Conservation (phyloP, 495 filamentous ascomycete genomes). For the Annulohypoxylon bovei region DNA sequence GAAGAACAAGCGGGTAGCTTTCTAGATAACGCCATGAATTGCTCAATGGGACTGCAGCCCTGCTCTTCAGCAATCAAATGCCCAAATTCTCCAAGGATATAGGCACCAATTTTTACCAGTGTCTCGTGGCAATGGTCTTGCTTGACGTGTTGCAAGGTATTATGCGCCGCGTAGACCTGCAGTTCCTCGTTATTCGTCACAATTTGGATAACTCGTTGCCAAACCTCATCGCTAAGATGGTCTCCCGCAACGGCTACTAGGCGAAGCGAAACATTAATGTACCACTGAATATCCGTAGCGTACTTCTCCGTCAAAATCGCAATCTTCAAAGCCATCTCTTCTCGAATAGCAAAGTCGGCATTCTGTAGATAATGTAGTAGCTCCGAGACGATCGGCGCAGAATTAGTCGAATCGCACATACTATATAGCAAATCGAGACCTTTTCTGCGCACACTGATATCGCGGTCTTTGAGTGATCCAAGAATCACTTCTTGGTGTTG, state of each 20-base stretch:
- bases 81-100: conserved; percentile 95
- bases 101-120: conserved; percentile 95
- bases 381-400: conserved; percentile 91
- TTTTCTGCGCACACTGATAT: conserved; percentile 97
- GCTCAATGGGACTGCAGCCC: conserved; percentile 96
- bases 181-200: conserved; percentile 99
- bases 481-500: conserved; percentile 97
- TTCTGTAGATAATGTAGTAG: conserved; percentile 93
- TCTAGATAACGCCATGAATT: conserved; percentile 89
- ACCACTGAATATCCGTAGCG: conserved; percentile 98
- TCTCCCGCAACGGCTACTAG: conserved; percentile 97
- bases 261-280: conserved; percentile 95
- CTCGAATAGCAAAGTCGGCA: conserved; percentile 95
- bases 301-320: conserved; percentile 99
- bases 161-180: conserved; percentile 94
- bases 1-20: conserved; percentile 92
- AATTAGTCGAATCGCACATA: conserved; percentile 97
- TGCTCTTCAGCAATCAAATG: conserved; percentile 95
- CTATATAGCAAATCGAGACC: conserved; percentile 97
- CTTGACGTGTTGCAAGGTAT: conserved; percentile 88
- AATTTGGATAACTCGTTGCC: conserved; percentile 99
- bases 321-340: conserved; percentile 99
- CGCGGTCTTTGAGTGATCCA: conserved; percentile 90
- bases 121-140: conserved; percentile 95
- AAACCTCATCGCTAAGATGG: conserved; percentile 99